Conservation (phyloP, 2,329 filamentous ascomycete species). For the Sphaceloma murrayae region DNA sequence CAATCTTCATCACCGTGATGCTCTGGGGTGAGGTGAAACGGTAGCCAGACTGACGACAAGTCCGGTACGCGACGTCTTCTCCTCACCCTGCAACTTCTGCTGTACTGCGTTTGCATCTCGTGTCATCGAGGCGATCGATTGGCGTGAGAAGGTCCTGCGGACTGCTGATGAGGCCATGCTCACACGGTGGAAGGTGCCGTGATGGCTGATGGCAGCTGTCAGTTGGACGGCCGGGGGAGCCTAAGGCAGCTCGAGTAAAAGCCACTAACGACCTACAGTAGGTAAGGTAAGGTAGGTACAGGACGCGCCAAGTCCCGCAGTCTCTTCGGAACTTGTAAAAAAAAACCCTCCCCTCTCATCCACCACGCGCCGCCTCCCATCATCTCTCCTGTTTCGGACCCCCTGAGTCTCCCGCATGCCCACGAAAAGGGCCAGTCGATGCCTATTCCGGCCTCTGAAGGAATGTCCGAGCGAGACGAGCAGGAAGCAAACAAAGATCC, state of each 20-base stretch:
- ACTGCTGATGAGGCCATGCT: background rate
- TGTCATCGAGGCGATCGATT: background rate
- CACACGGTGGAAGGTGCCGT: background rate
- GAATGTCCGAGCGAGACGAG: background rate
- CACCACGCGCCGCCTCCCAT: background rate
- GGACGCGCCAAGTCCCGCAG: slow-evolving; percentile 8
- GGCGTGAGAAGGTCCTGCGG: too few relatives aligned
- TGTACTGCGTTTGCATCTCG: slow-evolving; percentile 11
- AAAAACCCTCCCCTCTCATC: slow-evolving; percentile 5
- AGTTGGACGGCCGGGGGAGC: too few relatives aligned
- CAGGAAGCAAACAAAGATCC: slow-evolving; percentile 5
- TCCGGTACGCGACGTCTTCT: too few relatives aligned
- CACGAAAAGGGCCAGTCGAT: slow-evolving; percentile 4
- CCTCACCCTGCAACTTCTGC: too few relatives aligned
- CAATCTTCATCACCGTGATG: background rate
- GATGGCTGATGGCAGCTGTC: slow-evolving; percentile 1
- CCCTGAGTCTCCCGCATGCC: slow-evolving; percentile 5
- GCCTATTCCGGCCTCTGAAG: slow-evolving; percentile 3
- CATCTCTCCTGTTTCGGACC: slow-evolving; percentile 14
- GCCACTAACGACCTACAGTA: too few relatives aligned
- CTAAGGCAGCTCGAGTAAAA: too few relatives aligned
- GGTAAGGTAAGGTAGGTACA: too few relatives aligned
- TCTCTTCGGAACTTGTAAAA: too few relatives aligned
- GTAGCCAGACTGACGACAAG: slow-evolving; percentile 14
- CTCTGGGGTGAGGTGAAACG: slow-evolving; percentile 8